Evolutionary conservation across 1,284 basidiomycete genomes (phyloP).

Genomic region (Wolfiporia cocos): DNA sequence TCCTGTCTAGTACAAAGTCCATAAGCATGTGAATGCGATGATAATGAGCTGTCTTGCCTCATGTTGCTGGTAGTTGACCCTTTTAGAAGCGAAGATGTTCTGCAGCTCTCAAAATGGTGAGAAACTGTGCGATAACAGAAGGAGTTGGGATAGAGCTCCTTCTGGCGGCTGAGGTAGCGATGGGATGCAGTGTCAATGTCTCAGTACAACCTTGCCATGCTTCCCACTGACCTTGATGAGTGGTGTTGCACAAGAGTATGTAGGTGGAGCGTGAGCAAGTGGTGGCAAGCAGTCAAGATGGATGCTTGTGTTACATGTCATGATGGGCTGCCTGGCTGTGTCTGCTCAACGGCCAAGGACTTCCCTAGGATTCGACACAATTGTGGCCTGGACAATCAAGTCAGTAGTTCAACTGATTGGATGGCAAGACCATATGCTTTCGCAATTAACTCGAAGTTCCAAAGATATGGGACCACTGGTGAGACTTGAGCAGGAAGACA

Average conservation of each 20-base stretch:
- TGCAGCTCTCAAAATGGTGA: slow-evolving; percentile 38
- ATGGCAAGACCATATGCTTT: slow-evolving; percentile 1
- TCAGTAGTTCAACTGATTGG: too few species aligned
- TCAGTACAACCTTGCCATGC: too few species aligned
- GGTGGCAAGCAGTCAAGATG: slow-evolving; percentile 20
- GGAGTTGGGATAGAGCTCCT: slow-evolving; percentile 19
- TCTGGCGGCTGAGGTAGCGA: background rate
- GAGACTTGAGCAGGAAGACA: background rate
- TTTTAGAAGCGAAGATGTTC: slow-evolving; percentile 38
- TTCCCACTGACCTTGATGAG: too few species aligned
- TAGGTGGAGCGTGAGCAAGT: slow-evolving; percentile 9
- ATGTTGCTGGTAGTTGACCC: slow-evolving; percentile 32
- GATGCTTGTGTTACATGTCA: slow-evolving; percentile 27
- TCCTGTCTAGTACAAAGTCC: too few species aligned
- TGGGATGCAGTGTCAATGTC: background rate
- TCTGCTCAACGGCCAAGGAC: slow-evolving; percentile 23
- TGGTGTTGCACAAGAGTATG: too few species aligned
- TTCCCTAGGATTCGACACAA: slow-evolving; percentile 12
- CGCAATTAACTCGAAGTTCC: slow-evolving; percentile 9
- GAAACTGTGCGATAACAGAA: slow-evolving; percentile 38
- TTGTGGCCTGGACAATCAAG: too few species aligned
- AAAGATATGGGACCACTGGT: background rate
- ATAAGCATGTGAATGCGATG: too few species aligned
- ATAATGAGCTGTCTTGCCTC: slow-evolving; percentile 43
- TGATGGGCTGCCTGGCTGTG: slow-evolving; percentile 19